phyloP scores from a whole-genome alignment of 345 rosid genomes.

The Pelargonium nanum region DNA sequence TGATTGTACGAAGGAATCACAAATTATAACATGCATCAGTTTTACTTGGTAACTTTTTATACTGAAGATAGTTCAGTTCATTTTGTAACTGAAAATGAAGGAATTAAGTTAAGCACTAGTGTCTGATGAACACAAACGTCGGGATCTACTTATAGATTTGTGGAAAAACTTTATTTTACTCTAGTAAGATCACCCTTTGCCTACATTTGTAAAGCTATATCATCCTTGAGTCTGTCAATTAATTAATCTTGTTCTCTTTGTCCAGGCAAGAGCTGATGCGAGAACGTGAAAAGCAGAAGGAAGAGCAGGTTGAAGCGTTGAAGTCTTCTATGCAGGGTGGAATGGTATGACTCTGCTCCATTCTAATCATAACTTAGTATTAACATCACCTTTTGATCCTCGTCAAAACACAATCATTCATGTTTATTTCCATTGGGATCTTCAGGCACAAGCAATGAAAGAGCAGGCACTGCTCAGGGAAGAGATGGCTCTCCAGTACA shows the following conservation, averaged over 20 bases:
- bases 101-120: too few relatives aligned
- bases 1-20: too few relatives aligned
- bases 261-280: constrained; percentile 64
- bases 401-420: neutral
- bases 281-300: constrained; percentile 87
- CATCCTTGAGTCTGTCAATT: neutral
- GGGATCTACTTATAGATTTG: too few relatives aligned
- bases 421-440: constrained; percentile 6
- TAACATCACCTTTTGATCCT: neutral
- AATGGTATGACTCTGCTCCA: constrained; percentile 53
- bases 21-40: too few relatives aligned
- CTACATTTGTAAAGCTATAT: too few relatives aligned
- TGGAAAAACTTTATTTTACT: too few relatives aligned
- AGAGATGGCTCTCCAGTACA: constrained; percentile 90
- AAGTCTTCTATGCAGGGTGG: constrained; percentile 89
- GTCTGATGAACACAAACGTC: too few relatives aligned
- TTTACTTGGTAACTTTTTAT: too few relatives aligned
- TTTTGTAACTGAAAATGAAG: too few relatives aligned
- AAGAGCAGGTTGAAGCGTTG: constrained; percentile 60
- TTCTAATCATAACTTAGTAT: neutral
- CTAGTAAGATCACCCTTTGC: too few relatives aligned
- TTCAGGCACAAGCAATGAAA: constrained; percentile 92
- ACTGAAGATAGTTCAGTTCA: too few relatives aligned
- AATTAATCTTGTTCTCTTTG: constrained; percentile 6
- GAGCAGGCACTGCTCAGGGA: constrained; percentile 84